These are phyloP conservation scores for Kodamaea anthophila DNA, from an alignment of 1,139 yeast genomes.

Conservation along the genomic window DNA sequence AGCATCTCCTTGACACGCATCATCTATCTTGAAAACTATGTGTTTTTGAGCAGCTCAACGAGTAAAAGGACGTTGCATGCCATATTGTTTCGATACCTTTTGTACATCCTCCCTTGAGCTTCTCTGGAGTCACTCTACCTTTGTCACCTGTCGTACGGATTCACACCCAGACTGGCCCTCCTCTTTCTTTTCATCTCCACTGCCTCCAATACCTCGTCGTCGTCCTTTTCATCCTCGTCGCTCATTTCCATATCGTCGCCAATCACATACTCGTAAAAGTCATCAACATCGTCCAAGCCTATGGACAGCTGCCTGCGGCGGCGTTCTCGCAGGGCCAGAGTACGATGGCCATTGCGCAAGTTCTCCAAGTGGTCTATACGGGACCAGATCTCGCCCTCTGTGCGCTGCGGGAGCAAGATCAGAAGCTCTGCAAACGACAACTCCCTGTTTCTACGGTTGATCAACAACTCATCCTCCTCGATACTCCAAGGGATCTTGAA, in stretches of 20 bases:
- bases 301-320: constrained; percentile 36
- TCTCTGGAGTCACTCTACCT: too few species aligned
- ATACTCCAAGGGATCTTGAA: constrained; percentile 46
- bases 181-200: constrained; percentile 31
- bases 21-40: too few species aligned
- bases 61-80: too few species aligned
- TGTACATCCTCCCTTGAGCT: too few species aligned
- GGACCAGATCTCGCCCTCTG: constrained; percentile 67
- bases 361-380: constrained; percentile 54
- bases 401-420: constrained; percentile 62
- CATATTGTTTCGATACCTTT: too few species aligned
- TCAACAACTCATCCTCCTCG: constrained; percentile 70
- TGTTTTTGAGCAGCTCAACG: too few species aligned
- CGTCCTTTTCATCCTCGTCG: constrained; percentile 25
- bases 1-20: too few species aligned
- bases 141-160: constrained; percentile 21
- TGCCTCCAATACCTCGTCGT: constrained; percentile 31
- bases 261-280: constrained; percentile 36
- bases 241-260: constrained; percentile 31
- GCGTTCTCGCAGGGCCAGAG: constrained; percentile 23
- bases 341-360: constrained; percentile 36
- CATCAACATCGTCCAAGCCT: constrained; percentile 44
- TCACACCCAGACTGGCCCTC: constrained; percentile 41
- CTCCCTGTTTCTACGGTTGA: constrained; percentile 51
- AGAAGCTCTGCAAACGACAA: constrained; percentile 70